Base-by-base conservation (phyloP, 2,329 filamentous ascomycete species). In the Ophiostoma sp. region DNA sequence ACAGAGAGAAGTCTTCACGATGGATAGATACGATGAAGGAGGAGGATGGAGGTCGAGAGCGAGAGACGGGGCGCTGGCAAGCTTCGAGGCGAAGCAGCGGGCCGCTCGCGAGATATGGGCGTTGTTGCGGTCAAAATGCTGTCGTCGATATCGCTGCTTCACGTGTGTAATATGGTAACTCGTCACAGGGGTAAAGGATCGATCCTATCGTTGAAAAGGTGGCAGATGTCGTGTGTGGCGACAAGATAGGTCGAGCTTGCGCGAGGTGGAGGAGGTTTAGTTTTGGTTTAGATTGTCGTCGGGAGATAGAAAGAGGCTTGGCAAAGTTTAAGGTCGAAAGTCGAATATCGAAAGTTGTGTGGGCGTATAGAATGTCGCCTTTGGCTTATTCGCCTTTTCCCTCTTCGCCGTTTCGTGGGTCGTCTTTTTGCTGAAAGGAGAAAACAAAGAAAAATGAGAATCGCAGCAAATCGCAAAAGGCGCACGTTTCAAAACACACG, bases 1-100 rank as follows among this genome's bases (percentile, higher is more conserved):
- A 79, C 73, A 70, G 77, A 77, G 78, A 50, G 39, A n/a, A 15
- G 9, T 5, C 22, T 15, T 39, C n/a, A 36, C 48, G 52, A 55
- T 19, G 17, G 48, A 52, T 9, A 36, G 7, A 25, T 19, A 8
- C 9, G 19, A 33, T n/a, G 48, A 33, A 3, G 55, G 33, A 17
- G 48, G 3, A 12, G 33, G 57, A 48, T 39, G 9, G 45, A 48
- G 19, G 55, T 59, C 48, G 68, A 68, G 70, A 17, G 25, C 12
- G 63, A 59, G 36, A 39, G 50, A 22, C 22, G 36, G 55, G 69
- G 22, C 55, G 25, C 33, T n/a, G 31, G 69, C 69, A 61, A 61
- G 69, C 69, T 45, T 61, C 69, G 52, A 48, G 69, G 36, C 55
- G 52, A 45, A 70, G 52, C 39, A 48, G 69, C 52, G 50, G 36